phyloP scores from a whole-genome alignment of 1,139 yeast species.

The Scheffersomyces cryptocercus region DNA sequence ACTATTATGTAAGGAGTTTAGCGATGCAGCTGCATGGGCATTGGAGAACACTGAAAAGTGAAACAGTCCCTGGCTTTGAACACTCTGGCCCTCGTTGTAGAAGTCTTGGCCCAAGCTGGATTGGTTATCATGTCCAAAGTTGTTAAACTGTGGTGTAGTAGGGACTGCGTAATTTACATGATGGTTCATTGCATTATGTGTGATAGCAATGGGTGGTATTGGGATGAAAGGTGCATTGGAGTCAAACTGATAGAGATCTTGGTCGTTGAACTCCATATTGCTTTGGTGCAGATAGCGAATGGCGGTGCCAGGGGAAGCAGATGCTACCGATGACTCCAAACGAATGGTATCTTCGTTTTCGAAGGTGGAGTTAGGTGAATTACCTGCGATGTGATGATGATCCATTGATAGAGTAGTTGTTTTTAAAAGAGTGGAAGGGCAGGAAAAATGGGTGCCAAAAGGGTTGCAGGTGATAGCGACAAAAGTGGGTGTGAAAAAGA shows the following conservation, averaged over 20 bases:
- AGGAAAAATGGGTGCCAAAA: neutral
- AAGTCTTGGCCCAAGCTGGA: neutral
- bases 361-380: conserved; percentile 19
- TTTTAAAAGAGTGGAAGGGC: conserved; percentile 4
- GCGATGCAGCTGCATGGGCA: conserved; percentile 22
- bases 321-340: conserved; percentile 20
- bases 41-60: conserved; percentile 28
- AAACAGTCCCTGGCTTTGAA: conserved; percentile 3
- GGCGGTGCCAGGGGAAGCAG: conserved; percentile 15
- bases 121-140: neutral
- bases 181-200: conserved; percentile 4
- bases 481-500: too few species aligned
- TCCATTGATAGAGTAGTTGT: neutral
- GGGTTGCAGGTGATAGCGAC: neutral
- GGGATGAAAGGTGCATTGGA: conserved; percentile 16
- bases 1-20: conserved; percentile 14
- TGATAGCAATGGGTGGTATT: conserved; percentile 17
- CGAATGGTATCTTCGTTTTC: conserved; percentile 28
- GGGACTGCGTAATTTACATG: conserved; percentile 1
- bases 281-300: conserved; percentile 3
- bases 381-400: neutral
- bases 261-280: conserved; percentile 8
- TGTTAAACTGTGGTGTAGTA: neutral
- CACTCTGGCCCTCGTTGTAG: neutral
- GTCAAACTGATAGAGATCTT: conserved; percentile 10